Conservation (phyloP, 352 stramenopile genomes). For the Globisporangium nagaii region DNA sequence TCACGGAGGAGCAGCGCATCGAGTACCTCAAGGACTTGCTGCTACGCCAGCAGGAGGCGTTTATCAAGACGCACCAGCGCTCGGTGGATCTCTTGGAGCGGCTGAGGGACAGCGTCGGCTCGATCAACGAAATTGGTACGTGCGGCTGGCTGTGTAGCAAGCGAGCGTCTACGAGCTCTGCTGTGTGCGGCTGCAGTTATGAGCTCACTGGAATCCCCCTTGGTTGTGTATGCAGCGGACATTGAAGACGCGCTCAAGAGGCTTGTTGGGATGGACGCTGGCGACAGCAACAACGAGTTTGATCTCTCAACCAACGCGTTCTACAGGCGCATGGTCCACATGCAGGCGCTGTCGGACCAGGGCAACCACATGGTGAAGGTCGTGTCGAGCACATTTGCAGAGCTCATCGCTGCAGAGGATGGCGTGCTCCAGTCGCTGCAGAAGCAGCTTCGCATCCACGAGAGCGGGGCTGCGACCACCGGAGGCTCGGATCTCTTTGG, state of each 20-base stretch:
- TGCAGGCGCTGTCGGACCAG: slow-evolving; percentile 63
- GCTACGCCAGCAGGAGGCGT: slow-evolving; percentile 54
- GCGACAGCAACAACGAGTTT: slow-evolving; percentile 33
- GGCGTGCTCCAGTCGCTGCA: slow-evolving; percentile 44
- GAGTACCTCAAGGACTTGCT: slow-evolving; percentile 78
- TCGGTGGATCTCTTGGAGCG: slow-evolving; percentile 38
- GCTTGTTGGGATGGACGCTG: slow-evolving; percentile 36
- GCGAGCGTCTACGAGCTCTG: too few relatives aligned
- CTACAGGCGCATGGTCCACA: slow-evolving; percentile 59
- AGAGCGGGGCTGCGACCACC: slow-evolving; percentile 19
- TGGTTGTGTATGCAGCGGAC: slow-evolving; percentile 29
- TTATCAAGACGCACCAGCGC: slow-evolving; percentile 38
- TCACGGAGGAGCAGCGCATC: slow-evolving; percentile 79
- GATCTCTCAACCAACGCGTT: slow-evolving; percentile 58
- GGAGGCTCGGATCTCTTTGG: slow-evolving; percentile 36
- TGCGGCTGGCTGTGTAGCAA: too few relatives aligned
- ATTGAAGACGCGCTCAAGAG: slow-evolving; percentile 71
- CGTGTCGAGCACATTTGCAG: slow-evolving; percentile 43
- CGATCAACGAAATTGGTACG: slow-evolving; percentile 70
- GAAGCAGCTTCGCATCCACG: slow-evolving; percentile 49
- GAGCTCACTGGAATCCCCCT: not conserved
- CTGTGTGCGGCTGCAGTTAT: not conserved
- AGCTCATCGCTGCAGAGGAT: slow-evolving; percentile 56
- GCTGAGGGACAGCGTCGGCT: slow-evolving; percentile 41
- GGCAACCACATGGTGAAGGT: slow-evolving; percentile 51